Percentiles rank a stretch among this genome's conserved stretches.
These are phyloP conservation scores for Gryganskiella cystojenkinii DNA, from an alignment of 192 early-diverging fungal species.

Conservation along the genomic window DNA sequence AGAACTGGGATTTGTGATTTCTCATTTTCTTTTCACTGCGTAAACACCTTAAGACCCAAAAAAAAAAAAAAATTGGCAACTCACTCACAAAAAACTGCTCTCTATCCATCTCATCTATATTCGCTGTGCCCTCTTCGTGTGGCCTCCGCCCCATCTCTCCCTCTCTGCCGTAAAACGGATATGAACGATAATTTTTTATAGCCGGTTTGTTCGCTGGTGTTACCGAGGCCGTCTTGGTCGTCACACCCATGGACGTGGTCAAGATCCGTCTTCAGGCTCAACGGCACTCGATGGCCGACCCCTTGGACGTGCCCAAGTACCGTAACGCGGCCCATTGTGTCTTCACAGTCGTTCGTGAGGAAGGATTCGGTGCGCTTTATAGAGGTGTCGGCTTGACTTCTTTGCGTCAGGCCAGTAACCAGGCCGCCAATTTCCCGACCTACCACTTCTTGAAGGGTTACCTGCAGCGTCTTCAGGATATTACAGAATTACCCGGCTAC, in stretches of 20 bases:
- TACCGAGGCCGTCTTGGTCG: constrained; percentile 94
- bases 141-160: constrained; percentile 42
- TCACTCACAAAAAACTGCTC: background rate
- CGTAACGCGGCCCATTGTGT: constrained; percentile 93
- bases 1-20: too few species aligned
- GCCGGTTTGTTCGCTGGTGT: constrained; percentile 93
- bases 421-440: constrained; percentile 98
- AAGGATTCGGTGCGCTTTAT: constrained; percentile 89
- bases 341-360: constrained; percentile 92
- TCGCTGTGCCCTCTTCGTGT: constrained; percentile 33
- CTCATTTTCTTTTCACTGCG: background rate
- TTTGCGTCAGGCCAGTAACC: constrained; percentile 95
- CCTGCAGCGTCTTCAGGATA: constrained; percentile 73
- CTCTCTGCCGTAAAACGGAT: background rate
- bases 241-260: constrained; percentile 99
- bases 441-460: constrained; percentile 93
- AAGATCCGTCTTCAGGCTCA: constrained; percentile 99
- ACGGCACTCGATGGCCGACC: constrained; percentile 95
- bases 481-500: constrained; percentile 83
- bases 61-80: too few species aligned
- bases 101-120: constrained; percentile 7
- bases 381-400: constrained; percentile 96
- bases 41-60: too few species aligned
- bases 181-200: constrained; percentile 38
- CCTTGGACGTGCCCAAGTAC: constrained; percentile 96